Conservation (phyloP, 2,329 filamentous ascomycete species). For the Neurospora sp. region DNA sequence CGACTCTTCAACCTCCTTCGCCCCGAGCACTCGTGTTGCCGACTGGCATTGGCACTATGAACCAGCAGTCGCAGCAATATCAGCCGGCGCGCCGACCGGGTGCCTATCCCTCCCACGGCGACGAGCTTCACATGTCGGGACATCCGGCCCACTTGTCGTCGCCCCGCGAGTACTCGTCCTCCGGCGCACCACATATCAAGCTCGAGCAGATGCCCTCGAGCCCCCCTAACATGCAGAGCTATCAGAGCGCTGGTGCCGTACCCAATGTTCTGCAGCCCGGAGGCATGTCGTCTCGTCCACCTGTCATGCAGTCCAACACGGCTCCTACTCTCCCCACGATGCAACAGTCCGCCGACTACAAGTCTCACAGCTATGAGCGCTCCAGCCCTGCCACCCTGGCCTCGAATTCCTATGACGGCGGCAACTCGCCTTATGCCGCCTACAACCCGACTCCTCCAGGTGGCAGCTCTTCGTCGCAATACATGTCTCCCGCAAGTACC, state of each 20-base stretch:
- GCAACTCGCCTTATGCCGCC: constrained; percentile 38
- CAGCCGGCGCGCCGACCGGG: constrained; percentile 29
- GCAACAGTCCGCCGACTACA: constrained; percentile 45
- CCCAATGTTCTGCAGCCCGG: constrained; percentile 52
- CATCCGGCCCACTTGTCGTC: constrained; percentile 34
- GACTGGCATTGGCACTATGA: constrained; percentile 21
- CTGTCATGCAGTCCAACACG: constrained; percentile 32
- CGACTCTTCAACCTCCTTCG: not conserved
- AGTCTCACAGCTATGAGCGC: constrained; percentile 64
- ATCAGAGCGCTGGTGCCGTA: constrained; percentile 33
- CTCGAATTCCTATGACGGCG: constrained; percentile 38
- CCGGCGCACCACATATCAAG: constrained; percentile 23
- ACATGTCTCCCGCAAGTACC: constrained; percentile 45
- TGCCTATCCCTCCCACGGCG: constrained; percentile 32
- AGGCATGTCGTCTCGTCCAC: constrained; percentile 29
- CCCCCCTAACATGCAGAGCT: constrained; percentile 25
- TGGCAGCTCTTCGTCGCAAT: constrained; percentile 49
- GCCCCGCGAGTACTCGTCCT: constrained; percentile 35
- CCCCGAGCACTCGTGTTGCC: not conserved
- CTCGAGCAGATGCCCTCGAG: constrained; percentile 26
- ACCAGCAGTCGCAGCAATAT: constrained; percentile 25
- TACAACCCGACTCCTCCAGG: constrained; percentile 58
- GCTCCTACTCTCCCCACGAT: constrained; percentile 38
- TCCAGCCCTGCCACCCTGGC: constrained; percentile 60
- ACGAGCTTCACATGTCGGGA: constrained; percentile 46